These are phyloP conservation scores for Kwoniella heveanensis DNA, from an alignment of 768 basidiomycete species.

Conservation along the genomic window DNA sequence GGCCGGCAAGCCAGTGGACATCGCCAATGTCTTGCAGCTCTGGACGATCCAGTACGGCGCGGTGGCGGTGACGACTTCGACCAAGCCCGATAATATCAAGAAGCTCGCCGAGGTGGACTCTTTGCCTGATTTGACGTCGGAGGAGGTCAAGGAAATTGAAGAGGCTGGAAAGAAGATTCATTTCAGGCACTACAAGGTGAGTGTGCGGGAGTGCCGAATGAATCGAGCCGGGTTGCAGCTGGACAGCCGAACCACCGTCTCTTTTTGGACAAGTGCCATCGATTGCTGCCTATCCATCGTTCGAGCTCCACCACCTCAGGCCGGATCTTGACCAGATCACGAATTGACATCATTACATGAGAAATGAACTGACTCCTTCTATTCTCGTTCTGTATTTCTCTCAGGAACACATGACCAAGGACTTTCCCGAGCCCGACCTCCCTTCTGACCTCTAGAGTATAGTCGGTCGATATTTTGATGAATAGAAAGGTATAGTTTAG, in stretches of 20 bases:
- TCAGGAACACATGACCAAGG: constrained; percentile 51
- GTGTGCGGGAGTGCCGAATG: constrained; percentile 3
- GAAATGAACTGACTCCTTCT: too few relatives aligned
- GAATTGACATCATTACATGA: not conserved
- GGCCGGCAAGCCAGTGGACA: constrained; percentile 35
- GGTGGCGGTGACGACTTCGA: constrained; percentile 44
- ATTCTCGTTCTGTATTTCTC: not conserved
- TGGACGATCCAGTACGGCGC: constrained; percentile 48
- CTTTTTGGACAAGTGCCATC: too few relatives aligned
- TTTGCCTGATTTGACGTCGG: constrained; percentile 39
- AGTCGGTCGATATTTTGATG: not conserved
- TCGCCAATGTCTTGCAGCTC: constrained; percentile 34
- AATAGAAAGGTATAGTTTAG: too few relatives aligned
- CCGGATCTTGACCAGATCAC: not conserved
- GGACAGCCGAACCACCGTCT: too few relatives aligned
- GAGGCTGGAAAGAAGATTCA: constrained; percentile 48
- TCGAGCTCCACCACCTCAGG: too few relatives aligned
- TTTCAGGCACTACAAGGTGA: constrained; percentile 48
- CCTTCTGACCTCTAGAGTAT: constrained; percentile 15
- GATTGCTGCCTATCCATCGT: too few relatives aligned
- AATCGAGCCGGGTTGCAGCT: too few relatives aligned
- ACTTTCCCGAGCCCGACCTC: constrained; percentile 47
- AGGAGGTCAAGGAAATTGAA: constrained; percentile 56
- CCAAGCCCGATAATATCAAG: constrained; percentile 38
- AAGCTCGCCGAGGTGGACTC: constrained; percentile 38